Evolutionary conservation across 1,139 yeast genomes (phyloP), one percentile per base, ranked within the genome.

Genomic region (Hyphopichia khmerensis): DNA sequence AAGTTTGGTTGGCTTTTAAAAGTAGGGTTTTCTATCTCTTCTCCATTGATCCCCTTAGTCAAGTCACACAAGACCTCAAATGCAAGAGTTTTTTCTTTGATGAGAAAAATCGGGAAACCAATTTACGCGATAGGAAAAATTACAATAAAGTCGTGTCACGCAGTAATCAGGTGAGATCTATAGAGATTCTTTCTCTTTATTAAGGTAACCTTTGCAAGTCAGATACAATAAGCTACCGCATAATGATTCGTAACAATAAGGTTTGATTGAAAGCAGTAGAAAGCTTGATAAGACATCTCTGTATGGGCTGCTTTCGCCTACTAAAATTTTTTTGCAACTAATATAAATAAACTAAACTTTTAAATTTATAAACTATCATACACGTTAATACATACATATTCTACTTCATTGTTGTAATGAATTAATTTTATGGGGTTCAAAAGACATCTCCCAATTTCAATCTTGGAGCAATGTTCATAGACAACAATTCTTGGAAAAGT

Each of bases 401-500:
- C 23, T 18, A 32, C 11, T 31, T 31, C 11, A 31, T 11, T 9
- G 11, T 21, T 21, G 5, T 21, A 38, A 18, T 31, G 38, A 17
- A 21, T 6, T 9, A 9, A 6, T 21, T 21, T 5, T 6, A 21
- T 5, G 5, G 24, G 33, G 24, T 19, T 43, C 56, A 79, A 54
- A 89, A 89, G 10, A 87, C 95, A 64, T 91, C 96, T 31, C 91
- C 95, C 52, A 93, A 69, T 64, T 84, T 86, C 63, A 95, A 74
- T 57, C 98, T 79, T 47, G 99, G 99, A 2, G 99, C 98, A 62
- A 93, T 93, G 65, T 93, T 93, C 99, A 93, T 93, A 18, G 96
- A 87, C 60, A 93, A 77, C 55, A 93, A 78, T 63, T 93, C 99
- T 67, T 93, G 98, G 87, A 93, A 93, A 52, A 93, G 72, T 56